These are phyloP conservation scores for Fraxinus greggii DNA, from an alignment of 305 asterid species.

Conservation along the genomic window DNA sequence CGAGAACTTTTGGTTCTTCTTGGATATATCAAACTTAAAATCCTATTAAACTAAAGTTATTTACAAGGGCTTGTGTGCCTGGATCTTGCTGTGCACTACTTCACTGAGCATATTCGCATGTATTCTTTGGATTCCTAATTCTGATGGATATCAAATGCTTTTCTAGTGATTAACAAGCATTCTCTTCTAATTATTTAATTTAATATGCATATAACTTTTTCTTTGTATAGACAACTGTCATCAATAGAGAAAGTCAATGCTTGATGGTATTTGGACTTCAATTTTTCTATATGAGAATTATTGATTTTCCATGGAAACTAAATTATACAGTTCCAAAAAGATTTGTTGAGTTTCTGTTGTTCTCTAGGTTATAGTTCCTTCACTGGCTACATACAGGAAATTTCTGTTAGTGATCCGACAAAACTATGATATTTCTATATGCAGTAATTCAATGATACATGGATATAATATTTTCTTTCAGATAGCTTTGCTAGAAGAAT, in stretches of 20 bases:
- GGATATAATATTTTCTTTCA: constrained; percentile 33
- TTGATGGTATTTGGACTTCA: not conserved
- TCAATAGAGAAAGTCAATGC: not conserved
- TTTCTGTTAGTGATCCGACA: constrained; percentile 12
- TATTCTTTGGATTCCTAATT: not conserved
- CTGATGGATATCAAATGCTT: not conserved
- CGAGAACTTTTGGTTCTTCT: not conserved
- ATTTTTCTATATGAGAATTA: constrained; percentile 4
- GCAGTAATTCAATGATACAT: constrained; percentile 6
- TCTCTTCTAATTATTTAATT: not conserved
- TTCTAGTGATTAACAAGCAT: not conserved
- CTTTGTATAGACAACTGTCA: not conserved
- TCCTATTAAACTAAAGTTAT: not conserved
- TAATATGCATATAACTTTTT: not conserved
- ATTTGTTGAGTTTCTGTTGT: not conserved
- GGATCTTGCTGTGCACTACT: not conserved
- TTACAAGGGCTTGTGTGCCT: not conserved
- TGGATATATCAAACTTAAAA: not conserved
- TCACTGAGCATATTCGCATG: not conserved
- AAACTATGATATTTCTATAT: constrained; percentile 21
- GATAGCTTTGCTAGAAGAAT: constrained; percentile 86
- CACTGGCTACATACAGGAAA: constrained; percentile 12
- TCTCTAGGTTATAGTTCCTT: constrained; percentile 16
- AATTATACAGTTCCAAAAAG: not conserved
- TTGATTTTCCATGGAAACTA: constrained; percentile 10